These are phyloP conservation scores for Elongisporangium anandrum DNA, from an alignment of 352 stramenopile species.

Conservation along the genomic window DNA sequence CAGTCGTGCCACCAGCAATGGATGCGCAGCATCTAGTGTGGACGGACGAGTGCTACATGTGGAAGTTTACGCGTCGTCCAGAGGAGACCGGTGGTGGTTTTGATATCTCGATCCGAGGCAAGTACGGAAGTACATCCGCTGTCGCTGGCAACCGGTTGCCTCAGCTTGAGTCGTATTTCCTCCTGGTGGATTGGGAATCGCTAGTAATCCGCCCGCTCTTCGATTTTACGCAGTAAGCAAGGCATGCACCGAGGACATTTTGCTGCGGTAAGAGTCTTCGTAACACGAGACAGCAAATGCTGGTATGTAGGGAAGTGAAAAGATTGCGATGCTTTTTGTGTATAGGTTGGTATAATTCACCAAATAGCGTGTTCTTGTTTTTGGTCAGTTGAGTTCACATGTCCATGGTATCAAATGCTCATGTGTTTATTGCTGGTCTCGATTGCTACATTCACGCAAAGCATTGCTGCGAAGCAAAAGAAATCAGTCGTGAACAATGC, in stretches of 20 bases:
- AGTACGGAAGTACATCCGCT: slow-evolving; percentile 80
- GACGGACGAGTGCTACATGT: slow-evolving; percentile 86
- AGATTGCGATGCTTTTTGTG: not conserved
- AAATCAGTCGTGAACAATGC: not conserved
- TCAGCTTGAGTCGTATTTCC: slow-evolving; percentile 84
- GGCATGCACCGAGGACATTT: not conserved
- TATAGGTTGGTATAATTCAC: not conserved
- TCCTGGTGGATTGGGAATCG: slow-evolving; percentile 83
- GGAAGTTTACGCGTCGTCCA: slow-evolving; percentile 60
- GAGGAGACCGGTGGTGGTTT: slow-evolving; percentile 54
- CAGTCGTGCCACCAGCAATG: slow-evolving; percentile 68
- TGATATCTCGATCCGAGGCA: slow-evolving; percentile 67
- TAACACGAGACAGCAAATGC: not conserved
- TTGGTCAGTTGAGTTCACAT: not conserved
- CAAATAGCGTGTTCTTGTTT: not conserved
- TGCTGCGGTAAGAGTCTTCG: not conserved
- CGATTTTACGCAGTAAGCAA: slow-evolving; percentile 31
- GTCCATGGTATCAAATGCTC: too few relatives aligned
- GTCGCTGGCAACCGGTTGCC: slow-evolving; percentile 77
- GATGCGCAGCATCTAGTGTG: slow-evolving; percentile 84
- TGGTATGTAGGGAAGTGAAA: not conserved
- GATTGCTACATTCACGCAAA: not conserved
- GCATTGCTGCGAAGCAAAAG: not conserved
- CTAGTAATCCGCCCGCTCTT: slow-evolving; percentile 79
- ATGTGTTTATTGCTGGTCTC: not conserved